phyloP scores from a whole-genome alignment of 2,329 filamentous ascomycete genomes.

The Trichophyton schoenleinii region DNA sequence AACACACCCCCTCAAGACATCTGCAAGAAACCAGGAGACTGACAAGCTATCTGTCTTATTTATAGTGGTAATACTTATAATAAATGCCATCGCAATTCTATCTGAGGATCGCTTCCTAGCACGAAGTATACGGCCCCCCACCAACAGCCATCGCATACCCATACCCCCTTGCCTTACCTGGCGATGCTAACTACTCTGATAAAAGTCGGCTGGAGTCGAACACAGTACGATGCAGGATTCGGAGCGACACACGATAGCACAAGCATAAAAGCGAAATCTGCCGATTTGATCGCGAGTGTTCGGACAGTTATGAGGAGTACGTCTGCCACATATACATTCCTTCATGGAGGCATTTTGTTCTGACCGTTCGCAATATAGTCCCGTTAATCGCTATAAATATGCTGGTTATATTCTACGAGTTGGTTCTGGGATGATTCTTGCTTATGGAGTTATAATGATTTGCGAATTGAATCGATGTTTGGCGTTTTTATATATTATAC shows the following conservation, averaged over 20 bases:
- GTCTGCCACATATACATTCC: conserved; percentile 24
- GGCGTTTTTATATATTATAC: not conserved
- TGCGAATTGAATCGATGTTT: not conserved
- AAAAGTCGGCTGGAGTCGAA: conserved; percentile 65
- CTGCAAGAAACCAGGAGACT: conserved; percentile 1
- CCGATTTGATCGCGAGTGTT: conserved; percentile 82
- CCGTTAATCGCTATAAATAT: conserved; percentile 75
- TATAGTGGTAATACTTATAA: conserved; percentile 67
- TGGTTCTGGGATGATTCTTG: conserved; percentile 36
- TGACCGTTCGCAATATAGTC: conserved; percentile 39
- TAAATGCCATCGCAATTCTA: conserved; percentile 87
- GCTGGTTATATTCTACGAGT: conserved; percentile 69
- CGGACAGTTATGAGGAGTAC: conserved; percentile 86
- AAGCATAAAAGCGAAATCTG: conserved; percentile 73
- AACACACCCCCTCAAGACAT: conserved; percentile 6
- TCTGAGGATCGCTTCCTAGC: conserved; percentile 90
- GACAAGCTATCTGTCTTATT: not conserved
- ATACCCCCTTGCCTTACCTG: not conserved
- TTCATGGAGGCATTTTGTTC: not conserved
- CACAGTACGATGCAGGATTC: conserved; percentile 58
- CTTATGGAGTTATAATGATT: not conserved
- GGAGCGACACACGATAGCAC: conserved; percentile 57
- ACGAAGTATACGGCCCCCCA: conserved; percentile 43
- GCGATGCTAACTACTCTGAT: not conserved
- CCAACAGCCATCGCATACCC: not conserved